Evolutionary conservation across 1,284 basidiomycete species (phyloP).

Genomic region (Melanopsichium pennsylvanicum): DNA sequence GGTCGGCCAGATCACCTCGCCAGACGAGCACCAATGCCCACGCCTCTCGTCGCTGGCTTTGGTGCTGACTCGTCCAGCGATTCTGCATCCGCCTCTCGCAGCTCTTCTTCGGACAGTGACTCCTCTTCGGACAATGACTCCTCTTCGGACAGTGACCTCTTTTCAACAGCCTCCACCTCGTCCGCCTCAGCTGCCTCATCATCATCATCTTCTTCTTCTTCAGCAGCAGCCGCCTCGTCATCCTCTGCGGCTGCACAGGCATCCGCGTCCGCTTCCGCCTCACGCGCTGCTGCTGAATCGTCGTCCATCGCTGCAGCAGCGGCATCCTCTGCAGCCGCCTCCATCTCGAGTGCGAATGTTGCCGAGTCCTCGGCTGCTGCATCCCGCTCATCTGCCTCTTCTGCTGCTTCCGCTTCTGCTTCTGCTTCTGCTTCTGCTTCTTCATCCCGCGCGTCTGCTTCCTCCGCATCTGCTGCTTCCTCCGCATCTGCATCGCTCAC

Average conservation of each 20-base stretch:
- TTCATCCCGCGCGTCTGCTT: constrained; percentile 10
- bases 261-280: constrained; percentile 19
- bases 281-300: constrained; percentile 20
- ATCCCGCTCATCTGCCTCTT: constrained; percentile 15
- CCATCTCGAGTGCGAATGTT: constrained; percentile 15
- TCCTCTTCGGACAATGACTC: no score
- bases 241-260: constrained; percentile 24
- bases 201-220: constrained; percentile 4
- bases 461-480: constrained; percentile 16
- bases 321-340: constrained; percentile 21
- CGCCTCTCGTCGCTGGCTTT: background rate
- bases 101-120: constrained; percentile 3
- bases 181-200: constrained; percentile 14
- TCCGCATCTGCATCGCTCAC: constrained; percentile 6
- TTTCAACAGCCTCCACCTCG: constrained; percentile 6
- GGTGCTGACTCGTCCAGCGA: constrained; percentile 1
- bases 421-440: constrained; percentile 4
- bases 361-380: constrained; percentile 16
- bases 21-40: constrained; percentile 9
- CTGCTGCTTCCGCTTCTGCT: constrained; percentile 20
- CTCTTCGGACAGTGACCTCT: constrained; percentile 5
- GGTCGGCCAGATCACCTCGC: constrained; percentile 21
- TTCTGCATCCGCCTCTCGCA: constrained; percentile 7
- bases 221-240: constrained; percentile 26
- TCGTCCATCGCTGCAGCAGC: constrained; percentile 28